phyloP scores from a whole-genome alignment of 176 grass and related monocot genomes.

The Neostapfia colusana region DNA sequence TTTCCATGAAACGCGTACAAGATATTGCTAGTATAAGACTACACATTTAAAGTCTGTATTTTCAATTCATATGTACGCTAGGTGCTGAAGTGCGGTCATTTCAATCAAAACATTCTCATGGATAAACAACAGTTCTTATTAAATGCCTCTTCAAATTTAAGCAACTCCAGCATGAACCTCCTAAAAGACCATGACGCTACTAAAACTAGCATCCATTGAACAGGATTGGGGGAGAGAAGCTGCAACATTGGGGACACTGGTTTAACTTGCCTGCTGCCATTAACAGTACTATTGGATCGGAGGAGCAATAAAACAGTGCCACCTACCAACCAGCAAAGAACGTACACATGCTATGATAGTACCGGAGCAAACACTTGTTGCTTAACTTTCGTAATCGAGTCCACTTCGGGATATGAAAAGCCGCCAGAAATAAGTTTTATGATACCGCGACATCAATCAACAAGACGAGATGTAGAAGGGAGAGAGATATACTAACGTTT shows the following conservation, averaged over 20 bases:
- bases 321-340: neutral
- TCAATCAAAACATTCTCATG: neutral
- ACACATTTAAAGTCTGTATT: neutral
- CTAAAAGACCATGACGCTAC: neutral
- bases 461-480: neutral
- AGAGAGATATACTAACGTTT: conserved; percentile 45
- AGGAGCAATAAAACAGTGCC: neutral
- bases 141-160: neutral
- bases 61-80: neutral
- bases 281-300: no score
- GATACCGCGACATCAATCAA: no score
- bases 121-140: neutral
- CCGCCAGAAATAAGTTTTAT: no score
- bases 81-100: neutral
- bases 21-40: neutral
- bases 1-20: neutral
- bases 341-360: neutral
- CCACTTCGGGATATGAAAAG: no score
- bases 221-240: neutral
- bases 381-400: neutral
- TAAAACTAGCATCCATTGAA: neutral
- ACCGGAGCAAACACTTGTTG: neutral
- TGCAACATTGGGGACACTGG: neutral
- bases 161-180: neutral
- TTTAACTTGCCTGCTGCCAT: no score